Evolutionary conservation across 2,329 filamentous ascomycete species (phyloP), one percentile per base, ranked within the genome.

Genomic region (Zymoseptoria brevis): DNA sequence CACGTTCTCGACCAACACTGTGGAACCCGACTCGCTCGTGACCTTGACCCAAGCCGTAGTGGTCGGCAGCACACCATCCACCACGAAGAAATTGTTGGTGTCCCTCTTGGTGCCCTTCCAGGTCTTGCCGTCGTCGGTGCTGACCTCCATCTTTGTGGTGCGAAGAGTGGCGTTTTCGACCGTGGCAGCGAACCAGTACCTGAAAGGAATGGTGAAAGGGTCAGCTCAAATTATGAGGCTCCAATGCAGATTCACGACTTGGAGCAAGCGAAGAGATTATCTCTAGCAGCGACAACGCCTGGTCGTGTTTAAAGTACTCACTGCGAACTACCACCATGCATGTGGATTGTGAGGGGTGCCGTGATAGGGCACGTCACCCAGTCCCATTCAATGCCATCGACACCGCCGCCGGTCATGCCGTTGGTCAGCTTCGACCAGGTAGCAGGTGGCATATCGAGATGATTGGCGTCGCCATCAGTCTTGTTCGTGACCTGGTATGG

Each of bases 71-170:
- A 57, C 59, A 19, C 59, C 58, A 0, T 58, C 55, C 19, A 63
- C 59, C 50, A 62, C 62, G 50, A 67, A 67, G 55, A 66, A 65
- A 59, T 67, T 67, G 60, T 67, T 65, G 26, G 56, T 62, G 45
- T 64, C 57, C 50, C 64, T 57, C n/a, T 29, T 58, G 22, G 61
- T 57, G 16, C 19, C 35, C 58, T 60, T 61, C 63, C 64, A 67
- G 19, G 65, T 66, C 60, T 63, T 63, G 26, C 65, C 65, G 22
- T 57, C 54, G 54, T 67, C 64, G 24, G 50, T 56, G 56, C 52
- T 59, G 56, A 66, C 63, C 60, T 67, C 61, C 54, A 67, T 30
- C 57, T 57, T 65, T 45, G 53, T 50, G 21, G 64, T 66, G n/a
- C 65, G 60, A 19, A 58, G 62, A 30, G 57, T 60, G 22, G 58